Base-by-base conservation (phyloP, 2,329 filamentous ascomycete species). In the Fusarium staphyleae region DNA sequence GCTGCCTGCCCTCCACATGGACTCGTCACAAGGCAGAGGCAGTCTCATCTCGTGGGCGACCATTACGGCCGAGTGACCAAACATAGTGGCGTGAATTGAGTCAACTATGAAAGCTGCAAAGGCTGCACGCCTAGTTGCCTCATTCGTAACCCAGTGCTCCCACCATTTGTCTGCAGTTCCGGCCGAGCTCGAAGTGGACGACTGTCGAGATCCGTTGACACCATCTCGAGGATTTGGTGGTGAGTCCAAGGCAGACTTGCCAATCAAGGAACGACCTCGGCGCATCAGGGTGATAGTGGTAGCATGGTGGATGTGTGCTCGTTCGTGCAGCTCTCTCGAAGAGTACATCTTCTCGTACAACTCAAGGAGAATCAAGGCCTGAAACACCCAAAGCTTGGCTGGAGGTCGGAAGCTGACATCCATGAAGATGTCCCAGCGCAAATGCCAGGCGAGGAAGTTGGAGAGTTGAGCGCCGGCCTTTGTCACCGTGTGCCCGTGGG, bases 301-400 rank as follows among this genome's bases (percentile, higher is more conserved):
- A 12, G 93, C 93, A 70, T 99, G 95, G 68, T 98, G 93, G 37
- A 98, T 96, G 66, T 98, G 93, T 1, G 93, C 93, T 62, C 95
- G 84, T 74, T 99, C 95, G 72, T 99, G 95, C 26, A 98, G 78
- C 52, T 91, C 88, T 60, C 93, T 84, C 0, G 93, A 96, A 32
- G 92, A 95, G 72, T 93, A 98, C 89, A 96, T 95, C 79, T 99
- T 99, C 76, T 99, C 95, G 67, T 96, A 98, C 1, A 96, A 78
- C 71, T 99, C 95, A 11, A 98, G 81, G 5, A 98, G 81, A 4
- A 98, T 79, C 44, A 98, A 77, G 1, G 93, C 88, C 71, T 98
- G 95, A 75, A 98, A 98, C 0, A 96, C 86, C 93, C 93, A 99
- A 7, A 99, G 77, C 74, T 96, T 96, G 8, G 93, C 93, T 0